Evolutionary conservation across 345 rosid genomes (phyloP), one percentile per base, ranked within the genome.

Genomic region (Boechera stricta): DNA sequence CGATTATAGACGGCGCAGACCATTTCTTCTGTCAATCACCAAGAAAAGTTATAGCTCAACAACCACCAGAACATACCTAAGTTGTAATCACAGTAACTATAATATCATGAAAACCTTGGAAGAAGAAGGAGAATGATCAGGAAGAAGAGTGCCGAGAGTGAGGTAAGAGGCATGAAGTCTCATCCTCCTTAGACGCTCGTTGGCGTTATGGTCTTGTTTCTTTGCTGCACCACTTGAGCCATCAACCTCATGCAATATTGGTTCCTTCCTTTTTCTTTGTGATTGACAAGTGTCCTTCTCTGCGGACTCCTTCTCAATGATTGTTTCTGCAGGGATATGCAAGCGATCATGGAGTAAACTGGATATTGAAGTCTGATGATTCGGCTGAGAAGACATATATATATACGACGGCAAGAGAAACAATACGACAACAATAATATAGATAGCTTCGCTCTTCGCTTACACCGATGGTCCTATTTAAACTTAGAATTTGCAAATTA

Each of bases 131-230:
- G 77, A 32, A 51, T 16, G 61, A 67, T 79, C 74, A 73, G 82
- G 78, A 52, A 79, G 78, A 60, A 79, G 82, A 61, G 82, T 79
- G 64, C 82, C 82, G 6, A 79, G 78, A 52, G 82, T 73, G 36
- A 79, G 78, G 16, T 79, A 79, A 44, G 74, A 73, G 42, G 82
- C 78, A 67, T 73, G 82, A 73, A 79, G 82, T 67, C 44, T 73
- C 74, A 79, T 35, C 71, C 82, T 60, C 31, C 82, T 79, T 42
- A 79, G 4, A n/a, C 82, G 78, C 59, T 79, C 82, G 12, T 28
- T 79, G 1, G 82, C 78, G 74, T 79, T 79, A 61, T 64, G 82
- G 31, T 79, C 67, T 52, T 67, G 69, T 73, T 66, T 79, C 82
- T 73, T 79, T 28, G 82, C n/a, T 32, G 66, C 57, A 76, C 48